Conservation (phyloP, 805 yeast species). For the Sugiyamaella marilandica region DNA sequence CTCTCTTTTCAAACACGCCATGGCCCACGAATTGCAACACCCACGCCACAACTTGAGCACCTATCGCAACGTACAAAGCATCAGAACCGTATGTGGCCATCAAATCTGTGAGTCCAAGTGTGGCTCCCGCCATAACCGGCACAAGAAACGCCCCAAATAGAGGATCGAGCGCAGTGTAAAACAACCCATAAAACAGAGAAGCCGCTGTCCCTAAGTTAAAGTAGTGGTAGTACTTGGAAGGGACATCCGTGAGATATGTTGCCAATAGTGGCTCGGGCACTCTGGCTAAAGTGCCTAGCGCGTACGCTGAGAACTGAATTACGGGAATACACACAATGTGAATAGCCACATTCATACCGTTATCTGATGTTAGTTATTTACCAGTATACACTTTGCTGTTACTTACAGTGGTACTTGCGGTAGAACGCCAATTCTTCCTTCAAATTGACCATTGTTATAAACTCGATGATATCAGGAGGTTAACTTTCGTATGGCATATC, state of each 20-base stretch:
- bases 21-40: constrained; percentile 84
- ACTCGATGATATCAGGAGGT: not conserved
- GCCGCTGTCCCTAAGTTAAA: constrained; percentile 45
- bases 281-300: constrained; percentile 34
- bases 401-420: constrained; percentile 40
- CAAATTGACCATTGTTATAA: constrained; percentile 18
- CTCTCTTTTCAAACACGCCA: constrained; percentile 69
- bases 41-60: constrained; percentile 61
- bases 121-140: constrained; percentile 34
- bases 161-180: constrained; percentile 56
- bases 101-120: constrained; percentile 26
- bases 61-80: constrained; percentile 31
- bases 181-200: constrained; percentile 47
- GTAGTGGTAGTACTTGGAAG: constrained; percentile 20
- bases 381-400: constrained; percentile 6
- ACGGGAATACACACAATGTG: constrained; percentile 79
- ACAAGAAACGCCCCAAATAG: constrained; percentile 45
- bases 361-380: constrained; percentile 14
- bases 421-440: constrained; percentile 58
- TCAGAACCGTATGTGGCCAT: constrained; percentile 29
- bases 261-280: constrained; percentile 15
- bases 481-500: not conserved
- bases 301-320: constrained; percentile 54
- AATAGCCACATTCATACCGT: constrained; percentile 60
- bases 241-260: constrained; percentile 9